Conservation (phyloP, 2,329 filamentous ascomycete genomes). For the Didymella exigua region DNA sequence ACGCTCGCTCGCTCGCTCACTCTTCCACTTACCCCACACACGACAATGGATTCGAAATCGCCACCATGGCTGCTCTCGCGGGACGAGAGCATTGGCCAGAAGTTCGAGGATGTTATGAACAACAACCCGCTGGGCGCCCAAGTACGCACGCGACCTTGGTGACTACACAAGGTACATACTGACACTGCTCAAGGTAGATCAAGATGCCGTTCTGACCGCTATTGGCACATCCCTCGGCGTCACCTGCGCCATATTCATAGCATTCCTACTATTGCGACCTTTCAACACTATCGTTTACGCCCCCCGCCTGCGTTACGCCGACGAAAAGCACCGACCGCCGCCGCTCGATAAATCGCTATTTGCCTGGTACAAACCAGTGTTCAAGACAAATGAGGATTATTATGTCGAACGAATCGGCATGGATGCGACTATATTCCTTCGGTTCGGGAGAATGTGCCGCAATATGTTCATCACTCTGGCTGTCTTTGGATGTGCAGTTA, state of each 20-base stretch:
- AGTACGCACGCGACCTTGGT: slow-evolving; percentile 20
- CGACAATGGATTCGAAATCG: slow-evolving; percentile 28
- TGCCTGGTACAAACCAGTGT: slow-evolving; percentile 81
- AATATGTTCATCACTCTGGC: slow-evolving; percentile 82
- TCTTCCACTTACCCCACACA: slow-evolving; percentile 10
- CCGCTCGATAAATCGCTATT: slow-evolving; percentile 85
- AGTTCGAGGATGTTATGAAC: slow-evolving; percentile 38
- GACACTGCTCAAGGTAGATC: slow-evolving; percentile 54
- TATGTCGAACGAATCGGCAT: slow-evolving; percentile 83
- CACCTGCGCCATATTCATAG: slow-evolving; percentile 72
- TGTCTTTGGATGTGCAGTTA: slow-evolving; percentile 73
- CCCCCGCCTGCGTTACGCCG: slow-evolving; percentile 89
- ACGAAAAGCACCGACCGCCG: slow-evolving; percentile 87
- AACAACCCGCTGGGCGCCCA: slow-evolving; percentile 37
- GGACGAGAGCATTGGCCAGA: slow-evolving; percentile 37
- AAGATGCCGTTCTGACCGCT: slow-evolving; percentile 75
- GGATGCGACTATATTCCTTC: slow-evolving; percentile 88
- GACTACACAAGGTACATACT: slow-evolving; percentile 9
- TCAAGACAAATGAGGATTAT: slow-evolving; percentile 76
- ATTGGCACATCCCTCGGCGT: slow-evolving; percentile 79
- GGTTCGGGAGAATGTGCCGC: slow-evolving; percentile 87
- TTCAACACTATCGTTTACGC: slow-evolving; percentile 94
- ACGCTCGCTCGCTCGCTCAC: slow-evolving; percentile 12
- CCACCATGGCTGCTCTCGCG: slow-evolving; percentile 30
- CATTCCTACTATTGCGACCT: slow-evolving; percentile 88